These are phyloP conservation scores for Vachellia collinsii DNA, from an alignment of 306 rosid genomes.

Conservation along the genomic window DNA sequence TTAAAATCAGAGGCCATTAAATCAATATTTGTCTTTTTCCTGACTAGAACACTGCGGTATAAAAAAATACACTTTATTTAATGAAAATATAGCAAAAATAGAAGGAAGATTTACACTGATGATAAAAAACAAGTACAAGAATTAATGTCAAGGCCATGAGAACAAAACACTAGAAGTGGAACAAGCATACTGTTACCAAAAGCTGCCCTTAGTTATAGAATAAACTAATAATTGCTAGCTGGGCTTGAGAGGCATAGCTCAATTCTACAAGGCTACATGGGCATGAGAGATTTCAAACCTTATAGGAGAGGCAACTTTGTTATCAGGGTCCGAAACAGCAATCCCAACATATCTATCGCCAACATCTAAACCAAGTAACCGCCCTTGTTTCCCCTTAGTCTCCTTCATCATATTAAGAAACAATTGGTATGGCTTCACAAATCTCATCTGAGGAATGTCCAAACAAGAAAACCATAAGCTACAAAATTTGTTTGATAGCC, in stretches of 20 bases:
- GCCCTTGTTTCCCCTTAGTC: conserved; percentile 42
- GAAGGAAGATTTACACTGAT: background rate
- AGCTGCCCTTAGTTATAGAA: background rate
- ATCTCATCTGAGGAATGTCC: conserved; percentile 51
- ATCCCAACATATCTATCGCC: conserved; percentile 84
- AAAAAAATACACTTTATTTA: background rate
- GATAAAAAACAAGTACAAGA: background rate
- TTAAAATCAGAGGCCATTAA: conserved; percentile 69
- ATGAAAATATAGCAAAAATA: conserved; percentile 14
- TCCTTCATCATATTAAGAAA: conserved; percentile 51
- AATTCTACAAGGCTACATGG: background rate
- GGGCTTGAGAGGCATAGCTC: background rate
- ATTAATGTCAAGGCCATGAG: conserved; percentile 2
- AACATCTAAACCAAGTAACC: conserved; percentile 85
- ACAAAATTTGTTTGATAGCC: background rate
- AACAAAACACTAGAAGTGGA: background rate
- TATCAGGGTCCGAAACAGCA: conserved; percentile 66
- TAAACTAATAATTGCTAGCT: background rate
- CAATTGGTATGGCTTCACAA: conserved; percentile 58
- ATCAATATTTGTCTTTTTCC: conserved; percentile 60
- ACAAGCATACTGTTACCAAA: background rate
- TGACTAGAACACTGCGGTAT: conserved; percentile 60
- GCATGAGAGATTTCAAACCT: conserved; percentile 43
- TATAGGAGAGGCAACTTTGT: conserved; percentile 70
- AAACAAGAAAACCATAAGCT: background rate